phyloP scores from a whole-genome alignment of 1,139 yeast genomes.

The Entelexis paramagnoliae region DNA sequence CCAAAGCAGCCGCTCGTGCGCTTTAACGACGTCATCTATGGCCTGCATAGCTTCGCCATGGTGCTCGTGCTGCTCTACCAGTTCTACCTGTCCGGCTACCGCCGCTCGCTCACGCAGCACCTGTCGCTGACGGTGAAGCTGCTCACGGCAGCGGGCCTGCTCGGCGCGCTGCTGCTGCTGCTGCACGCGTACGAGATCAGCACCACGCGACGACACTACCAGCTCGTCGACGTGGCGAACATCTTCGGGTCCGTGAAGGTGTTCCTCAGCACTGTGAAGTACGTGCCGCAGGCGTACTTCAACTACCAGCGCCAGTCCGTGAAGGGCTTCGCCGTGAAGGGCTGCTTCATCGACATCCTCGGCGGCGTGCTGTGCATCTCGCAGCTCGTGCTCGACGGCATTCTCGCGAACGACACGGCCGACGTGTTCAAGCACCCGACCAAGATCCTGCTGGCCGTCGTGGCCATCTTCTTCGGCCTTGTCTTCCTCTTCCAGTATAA shows the following conservation, averaged over 20 bases:
- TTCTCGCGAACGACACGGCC: conserved; percentile 27
- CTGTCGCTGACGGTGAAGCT: conserved; percentile 25
- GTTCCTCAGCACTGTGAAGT: conserved; percentile 46
- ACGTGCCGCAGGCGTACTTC: conserved; percentile 50
- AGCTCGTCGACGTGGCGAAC: conserved; percentile 35
- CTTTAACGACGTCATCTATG: conserved; percentile 38
- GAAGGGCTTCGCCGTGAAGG: conserved; percentile 47
- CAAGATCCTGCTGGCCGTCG: conserved; percentile 30
- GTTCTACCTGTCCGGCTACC: conserved; percentile 32
- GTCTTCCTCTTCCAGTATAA: conserved; percentile 31
- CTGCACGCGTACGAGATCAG: conserved; percentile 27
- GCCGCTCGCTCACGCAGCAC: conserved; percentile 28
- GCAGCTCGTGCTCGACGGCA: conserved; percentile 41
- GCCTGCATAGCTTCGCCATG: conserved; percentile 36
- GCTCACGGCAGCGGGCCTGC: conserved; percentile 17
- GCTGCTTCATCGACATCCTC: conserved; percentile 41
- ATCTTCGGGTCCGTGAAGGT: conserved; percentile 45
- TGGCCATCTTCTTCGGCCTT: conserved; percentile 30
- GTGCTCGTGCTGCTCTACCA: conserved; percentile 34
- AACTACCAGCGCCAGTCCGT: conserved; percentile 47
- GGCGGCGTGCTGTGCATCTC: conserved; percentile 45
- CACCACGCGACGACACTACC: conserved; percentile 26
- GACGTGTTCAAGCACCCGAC: conserved; percentile 32
- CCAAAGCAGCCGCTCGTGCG: conserved; percentile 36
- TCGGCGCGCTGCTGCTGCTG: conserved; percentile 20